These are phyloP conservation scores for Lignosus rhinocerotis DNA, from an alignment of 1,284 basidiomycete species.

Conservation along the genomic window DNA sequence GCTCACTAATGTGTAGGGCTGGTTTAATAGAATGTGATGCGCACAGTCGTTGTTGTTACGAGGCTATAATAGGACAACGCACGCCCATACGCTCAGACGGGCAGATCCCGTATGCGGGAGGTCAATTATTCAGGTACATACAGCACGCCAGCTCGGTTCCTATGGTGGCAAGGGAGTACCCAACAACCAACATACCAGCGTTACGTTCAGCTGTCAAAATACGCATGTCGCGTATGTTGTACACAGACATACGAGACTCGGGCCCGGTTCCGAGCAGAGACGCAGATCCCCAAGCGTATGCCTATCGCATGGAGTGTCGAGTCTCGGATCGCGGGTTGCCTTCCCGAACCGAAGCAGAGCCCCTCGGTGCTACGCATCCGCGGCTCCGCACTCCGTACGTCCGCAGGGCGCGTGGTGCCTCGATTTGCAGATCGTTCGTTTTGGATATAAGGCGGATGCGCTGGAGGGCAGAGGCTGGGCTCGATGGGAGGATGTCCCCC, in stretches of 20 bases:
- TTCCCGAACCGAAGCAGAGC: slow-evolving; percentile 1
- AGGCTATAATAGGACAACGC: too few relatives aligned
- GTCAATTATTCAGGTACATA: too few relatives aligned
- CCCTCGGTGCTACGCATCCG: slow-evolving; percentile 15
- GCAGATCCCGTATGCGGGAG: too few relatives aligned
- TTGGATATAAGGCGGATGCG: slow-evolving; percentile 17
- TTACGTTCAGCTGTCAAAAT: too few relatives aligned
- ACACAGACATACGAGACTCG: neutral
- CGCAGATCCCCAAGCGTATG: neutral
- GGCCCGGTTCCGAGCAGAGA: neutral
- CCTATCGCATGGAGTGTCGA: neutral
- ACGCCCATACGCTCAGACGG: too few relatives aligned
- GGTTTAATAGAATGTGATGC: too few relatives aligned
- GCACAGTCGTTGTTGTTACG: too few relatives aligned
- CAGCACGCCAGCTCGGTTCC: too few relatives aligned
- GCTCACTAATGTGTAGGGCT: too few relatives aligned
- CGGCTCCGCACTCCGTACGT: slow-evolving; percentile 8
- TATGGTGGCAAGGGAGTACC: too few relatives aligned
- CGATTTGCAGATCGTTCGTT: slow-evolving; percentile 19
- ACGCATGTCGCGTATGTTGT: neutral
- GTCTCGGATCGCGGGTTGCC: slow-evolving; percentile 8
- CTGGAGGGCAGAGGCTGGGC: neutral
- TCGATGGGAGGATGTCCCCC: neutral
- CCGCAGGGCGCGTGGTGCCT: neutral
- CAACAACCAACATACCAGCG: neutral